Evolutionary conservation across 768 basidiomycete species (phyloP).

Genomic region (Naganishia friedmannii): DNA sequence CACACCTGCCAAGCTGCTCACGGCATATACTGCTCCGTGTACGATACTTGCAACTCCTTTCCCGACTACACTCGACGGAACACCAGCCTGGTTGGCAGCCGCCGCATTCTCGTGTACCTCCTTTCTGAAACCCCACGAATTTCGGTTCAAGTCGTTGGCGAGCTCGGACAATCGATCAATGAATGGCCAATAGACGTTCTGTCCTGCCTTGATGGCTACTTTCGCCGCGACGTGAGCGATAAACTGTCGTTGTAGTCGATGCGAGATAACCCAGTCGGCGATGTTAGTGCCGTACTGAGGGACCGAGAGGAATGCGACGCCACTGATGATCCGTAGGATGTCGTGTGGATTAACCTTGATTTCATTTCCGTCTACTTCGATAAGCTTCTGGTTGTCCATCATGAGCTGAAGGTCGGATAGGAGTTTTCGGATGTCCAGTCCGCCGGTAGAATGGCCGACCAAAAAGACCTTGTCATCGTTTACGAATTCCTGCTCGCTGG

Average conservation of each 20-base stretch:
- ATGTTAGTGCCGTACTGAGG: neutral
- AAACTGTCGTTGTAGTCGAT: neutral
- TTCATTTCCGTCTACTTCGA: neutral
- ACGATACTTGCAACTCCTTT: conserved; percentile 1
- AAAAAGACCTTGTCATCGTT: neutral
- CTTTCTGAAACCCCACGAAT: neutral
- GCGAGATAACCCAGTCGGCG: neutral
- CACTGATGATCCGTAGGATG: neutral
- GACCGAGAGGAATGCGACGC: neutral
- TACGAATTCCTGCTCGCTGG: neutral
- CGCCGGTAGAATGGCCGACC: neutral
- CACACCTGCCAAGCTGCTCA: neutral
- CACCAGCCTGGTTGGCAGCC: neutral
- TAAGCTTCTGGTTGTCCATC: neutral
- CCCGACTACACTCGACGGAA: neutral
- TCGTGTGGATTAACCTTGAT: neutral
- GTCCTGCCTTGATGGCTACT: neutral
- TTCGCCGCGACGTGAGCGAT: neutral
- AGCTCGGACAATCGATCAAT: neutral
- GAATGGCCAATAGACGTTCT: neutral
- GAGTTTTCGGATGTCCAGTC: neutral
- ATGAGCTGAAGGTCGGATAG: neutral
- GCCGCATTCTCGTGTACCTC: neutral
- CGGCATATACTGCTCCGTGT: neutral
- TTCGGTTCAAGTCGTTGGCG: neutral